Conservation (phyloP, 2,329 filamentous ascomycete species). For the Alternaria incomplexa region DNA sequence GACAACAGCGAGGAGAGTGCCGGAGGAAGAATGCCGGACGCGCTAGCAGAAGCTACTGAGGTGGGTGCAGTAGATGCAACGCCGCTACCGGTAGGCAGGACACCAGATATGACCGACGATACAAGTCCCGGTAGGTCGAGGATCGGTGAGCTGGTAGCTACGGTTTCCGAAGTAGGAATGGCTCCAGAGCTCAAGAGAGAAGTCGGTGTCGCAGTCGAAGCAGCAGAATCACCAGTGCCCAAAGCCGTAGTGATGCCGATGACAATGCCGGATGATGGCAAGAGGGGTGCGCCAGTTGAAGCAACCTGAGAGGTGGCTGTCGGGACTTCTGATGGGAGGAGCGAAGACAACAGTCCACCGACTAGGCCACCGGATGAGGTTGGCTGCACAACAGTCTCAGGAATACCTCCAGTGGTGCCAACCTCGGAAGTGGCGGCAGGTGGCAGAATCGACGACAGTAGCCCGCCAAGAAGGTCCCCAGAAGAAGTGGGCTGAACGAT, state of each 20-base stretch:
- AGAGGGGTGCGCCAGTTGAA: slow-evolving; percentile 24
- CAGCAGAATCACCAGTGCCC: slow-evolving; percentile 25
- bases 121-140: slow-evolving; percentile 21
- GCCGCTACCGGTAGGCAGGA: slow-evolving; percentile 24
- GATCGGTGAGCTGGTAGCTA: slow-evolving; percentile 15
- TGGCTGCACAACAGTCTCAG: slow-evolving; percentile 15
- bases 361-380: slow-evolving; percentile 10
- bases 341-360: slow-evolving; percentile 17
- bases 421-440: slow-evolving; percentile 19
- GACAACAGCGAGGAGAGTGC: slow-evolving; percentile 24
- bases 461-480: slow-evolving; percentile 10
- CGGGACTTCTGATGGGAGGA: slow-evolving; percentile 13
- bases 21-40: slow-evolving; percentile 23
- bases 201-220: slow-evolving; percentile 19
- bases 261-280: slow-evolving; percentile 34
- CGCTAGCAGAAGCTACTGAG: slow-evolving; percentile 16
- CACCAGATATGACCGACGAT: slow-evolving; percentile 28
- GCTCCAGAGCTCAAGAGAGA: slow-evolving; percentile 19
- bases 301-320: slow-evolving; percentile 21
- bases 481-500: slow-evolving; percentile 12
- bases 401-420: slow-evolving; percentile 20
- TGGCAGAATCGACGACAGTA: slow-evolving; percentile 18
- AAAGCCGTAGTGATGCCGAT: slow-evolving; percentile 47
- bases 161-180: slow-evolving; percentile 30
- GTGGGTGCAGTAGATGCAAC: slow-evolving; percentile 22